Evolutionary conservation across 495 filamentous ascomycete genomes (phyloP), one percentile per base, ranked within the genome.

Genomic region (Cercophora newfieldiana): DNA sequence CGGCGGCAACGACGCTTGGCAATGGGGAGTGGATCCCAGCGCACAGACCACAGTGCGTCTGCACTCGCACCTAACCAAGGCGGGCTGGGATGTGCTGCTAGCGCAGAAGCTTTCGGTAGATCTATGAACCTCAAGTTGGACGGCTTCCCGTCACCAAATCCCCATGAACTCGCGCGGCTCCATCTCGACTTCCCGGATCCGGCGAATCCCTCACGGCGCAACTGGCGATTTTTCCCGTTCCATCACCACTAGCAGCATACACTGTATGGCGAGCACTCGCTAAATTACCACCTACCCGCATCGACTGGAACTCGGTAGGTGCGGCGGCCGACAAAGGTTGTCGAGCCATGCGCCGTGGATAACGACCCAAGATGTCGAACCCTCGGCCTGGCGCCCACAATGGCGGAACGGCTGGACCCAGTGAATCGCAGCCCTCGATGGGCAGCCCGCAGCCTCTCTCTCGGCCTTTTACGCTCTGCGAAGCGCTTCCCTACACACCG

Each of bases 401-500:
- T 68, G 74, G 69, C 62, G 63, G 53, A n/a, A 66, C 65, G n/a
- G 30, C 64, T 56, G 58, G 47, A 59, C 18, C 8, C 26, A 47
- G 26, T 29, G n/a, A 21, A 14, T 30, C 16, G 28, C 30, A 21
- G 63, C 47, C 31, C 18, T 50, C 50, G 16, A 50, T 50, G 12
- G 51, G 50, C 10, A 30, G 48, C 8, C 18, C 50, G 37, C 44
- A 58, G 5, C 44, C 30, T 16, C 71, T 70, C 53, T 63, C 73
- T 2, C 69, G 75, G 55, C 78, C 82, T 0, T 80, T 85, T 67
- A 78, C 77, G 1, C 88, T 98, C 14, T 87, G 91, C 63, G 91
- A 98, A 72, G 94, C 94, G 10, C 80, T 99, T 50, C 92, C 92
- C 37, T 97, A 90, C 77, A 94, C 96, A 18, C 94, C 95, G 2